Evolutionary conservation across 1,284 basidiomycete genomes (phyloP).

Genomic region (Rhodotorula sp.): DNA sequence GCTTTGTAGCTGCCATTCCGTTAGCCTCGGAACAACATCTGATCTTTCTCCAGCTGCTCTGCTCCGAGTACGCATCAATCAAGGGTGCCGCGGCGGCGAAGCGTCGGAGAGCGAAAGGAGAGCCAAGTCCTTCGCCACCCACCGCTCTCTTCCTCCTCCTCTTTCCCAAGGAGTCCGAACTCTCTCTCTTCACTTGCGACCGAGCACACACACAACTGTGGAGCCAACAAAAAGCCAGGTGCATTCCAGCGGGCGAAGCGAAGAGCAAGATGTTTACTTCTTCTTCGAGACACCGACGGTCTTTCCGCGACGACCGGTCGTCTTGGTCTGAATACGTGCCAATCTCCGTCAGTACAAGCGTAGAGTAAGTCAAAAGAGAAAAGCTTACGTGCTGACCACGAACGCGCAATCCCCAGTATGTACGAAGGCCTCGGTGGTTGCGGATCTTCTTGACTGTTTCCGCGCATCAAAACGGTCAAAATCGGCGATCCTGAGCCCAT

Average conservation of each 20-base stretch:
- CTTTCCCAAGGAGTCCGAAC: too few relatives aligned
- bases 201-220: too few relatives aligned
- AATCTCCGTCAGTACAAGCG: neutral
- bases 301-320: constrained; percentile 73
- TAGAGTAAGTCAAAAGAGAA: neutral
- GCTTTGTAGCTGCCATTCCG: too few relatives aligned
- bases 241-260: neutral
- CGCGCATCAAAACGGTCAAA: neutral
- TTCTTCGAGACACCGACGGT: constrained; percentile 73
- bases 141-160: too few relatives aligned
- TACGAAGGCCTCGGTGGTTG: constrained; percentile 74
- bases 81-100: too few relatives aligned
- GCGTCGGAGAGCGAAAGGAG: too few relatives aligned
- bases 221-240: too few relatives aligned
- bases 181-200: too few relatives aligned
- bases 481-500: neutral
- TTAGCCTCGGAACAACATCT: too few relatives aligned
- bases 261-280: constrained; percentile 17
- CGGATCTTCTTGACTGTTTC: constrained; percentile 89
- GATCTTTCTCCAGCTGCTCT: too few relatives aligned
- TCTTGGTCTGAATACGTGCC: constrained; percentile 66
- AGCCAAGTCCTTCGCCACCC: too few relatives aligned
- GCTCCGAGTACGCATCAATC: too few relatives aligned
- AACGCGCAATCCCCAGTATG: constrained; percentile 53
- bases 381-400: constrained; percentile 77